These are phyloP conservation scores for Haberlea rhodopensis DNA, from an alignment of 257 asterid species.

Conservation along the genomic window DNA sequence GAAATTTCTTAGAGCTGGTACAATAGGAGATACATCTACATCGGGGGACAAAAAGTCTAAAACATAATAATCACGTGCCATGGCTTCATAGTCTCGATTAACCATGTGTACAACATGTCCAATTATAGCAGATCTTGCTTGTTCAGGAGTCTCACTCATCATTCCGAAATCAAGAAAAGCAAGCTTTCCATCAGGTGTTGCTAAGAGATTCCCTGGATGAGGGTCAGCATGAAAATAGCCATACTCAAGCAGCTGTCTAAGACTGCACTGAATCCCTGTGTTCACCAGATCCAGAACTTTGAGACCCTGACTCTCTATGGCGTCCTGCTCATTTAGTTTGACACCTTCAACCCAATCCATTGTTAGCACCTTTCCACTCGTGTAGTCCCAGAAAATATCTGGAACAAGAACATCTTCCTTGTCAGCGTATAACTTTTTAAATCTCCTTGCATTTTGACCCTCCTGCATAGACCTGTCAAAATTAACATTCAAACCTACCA, in stretches of 20 bases:
- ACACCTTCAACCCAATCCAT: conserved; percentile 99
- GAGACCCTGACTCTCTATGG: conserved; percentile 96
- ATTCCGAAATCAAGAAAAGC: conserved; percentile 99
- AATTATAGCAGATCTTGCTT: conserved; percentile 91
- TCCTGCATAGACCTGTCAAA: conserved; percentile 85
- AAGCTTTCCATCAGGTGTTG: conserved; percentile 96
- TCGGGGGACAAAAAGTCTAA: conserved; percentile 88
- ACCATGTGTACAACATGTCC: conserved; percentile 99
- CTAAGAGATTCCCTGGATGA: conserved; percentile 97
- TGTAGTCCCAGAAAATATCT: conserved; percentile 95
- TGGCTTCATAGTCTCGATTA: conserved; percentile 98
- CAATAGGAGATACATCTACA: conserved; percentile 92
- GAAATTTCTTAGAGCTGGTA: conserved; percentile 80
- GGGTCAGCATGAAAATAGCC: conserved; percentile 99
- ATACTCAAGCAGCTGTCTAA: conserved; percentile 92
- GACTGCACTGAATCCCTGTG: conserved; percentile 97
- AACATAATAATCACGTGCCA: conserved; percentile 99
- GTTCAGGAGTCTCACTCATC: conserved; percentile 99
- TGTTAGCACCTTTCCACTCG: conserved; percentile 89
- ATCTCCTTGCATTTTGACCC: conserved; percentile 97
- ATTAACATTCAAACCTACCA: conserved; percentile 51
- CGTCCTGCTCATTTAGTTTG: conserved; percentile 85
- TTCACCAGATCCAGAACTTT: conserved; percentile 89
- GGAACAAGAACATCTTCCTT: conserved; percentile 95
- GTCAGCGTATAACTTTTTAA: conserved; percentile 93